Base-by-base conservation (phyloP, 352 stramenopile genomes). In the Pelagophyceae sp. region DNA sequence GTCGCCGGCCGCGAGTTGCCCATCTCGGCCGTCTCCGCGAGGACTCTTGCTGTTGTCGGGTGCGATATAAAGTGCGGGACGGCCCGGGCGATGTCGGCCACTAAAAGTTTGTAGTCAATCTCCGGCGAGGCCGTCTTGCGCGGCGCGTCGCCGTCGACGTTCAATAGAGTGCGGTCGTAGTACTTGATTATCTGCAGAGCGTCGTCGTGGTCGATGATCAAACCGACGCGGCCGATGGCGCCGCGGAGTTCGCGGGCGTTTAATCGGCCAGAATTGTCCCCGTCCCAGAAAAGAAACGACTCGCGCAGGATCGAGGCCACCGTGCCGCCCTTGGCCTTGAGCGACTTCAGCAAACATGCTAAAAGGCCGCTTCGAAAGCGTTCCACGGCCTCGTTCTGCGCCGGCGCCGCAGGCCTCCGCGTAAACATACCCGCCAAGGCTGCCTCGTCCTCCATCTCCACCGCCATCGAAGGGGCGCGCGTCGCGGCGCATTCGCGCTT, bases 271-370 rank as follows among this genome's bases (percentile, higher is more conserved):
- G 54, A 72, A 1, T 29, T 37, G 60, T 77, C 60, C 11, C 1
- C 32, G 72, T 77, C 72, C 72, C 72, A 77, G 51, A 60, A 35
- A 17, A 72, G 60, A 40, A 77, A 77, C 1, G 72, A 51, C 25
- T 77, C 60, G n/a, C 72, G 72, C 1, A 77, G 20, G 38, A 61
- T 61, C 15, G 51, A 72, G 15, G 5, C 5, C 31, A 60, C 33
- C 54, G 72, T 77, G 54, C 54, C 51, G 40, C 54, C 72, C 19
- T 50, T 15, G 31, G 6, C 5, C 45, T 54, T 54, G 45, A 54
- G 45, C 23, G 11, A 23, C 45, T 23, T 23, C 11, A 23, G 11
- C 11, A 54, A 23, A 23, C 45, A 54, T 11, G 11, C 11, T 23
- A 23, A 11, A 23, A 54, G 45, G 45, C 23, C 45, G 45, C 45